Conservation (phyloP, 1,284 basidiomycete species). For the Crepidotus sp. region DNA sequence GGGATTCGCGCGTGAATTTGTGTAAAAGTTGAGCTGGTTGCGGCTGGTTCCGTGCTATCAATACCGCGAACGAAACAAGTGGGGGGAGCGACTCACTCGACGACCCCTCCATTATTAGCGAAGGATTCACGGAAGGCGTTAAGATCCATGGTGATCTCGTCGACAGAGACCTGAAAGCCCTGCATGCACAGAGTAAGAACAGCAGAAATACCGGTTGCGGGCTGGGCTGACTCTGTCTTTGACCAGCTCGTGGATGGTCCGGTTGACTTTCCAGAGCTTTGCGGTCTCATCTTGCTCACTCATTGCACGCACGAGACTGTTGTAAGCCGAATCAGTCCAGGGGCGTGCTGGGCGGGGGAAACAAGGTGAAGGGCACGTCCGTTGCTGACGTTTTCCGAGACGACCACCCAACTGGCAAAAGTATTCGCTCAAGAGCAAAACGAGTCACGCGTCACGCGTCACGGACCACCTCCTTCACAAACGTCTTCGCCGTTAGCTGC, state of each 20-base stretch:
- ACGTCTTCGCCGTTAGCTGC: too few relatives aligned
- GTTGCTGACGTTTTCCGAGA: neutral
- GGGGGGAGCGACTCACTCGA: constrained; percentile 46
- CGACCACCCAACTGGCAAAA: neutral
- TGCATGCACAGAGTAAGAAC: constrained; percentile 26
- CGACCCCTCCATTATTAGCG: constrained; percentile 49
- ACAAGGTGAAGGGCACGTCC: neutral
- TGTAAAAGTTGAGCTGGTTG: constrained; percentile 81
- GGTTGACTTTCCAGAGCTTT: constrained; percentile 91
- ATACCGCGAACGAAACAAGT: constrained; percentile 1
- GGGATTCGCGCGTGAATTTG: constrained; percentile 59
- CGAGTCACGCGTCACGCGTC: neutral
- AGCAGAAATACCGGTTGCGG: constrained; percentile 20
- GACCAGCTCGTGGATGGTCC: constrained; percentile 95
- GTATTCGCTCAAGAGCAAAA: neutral
- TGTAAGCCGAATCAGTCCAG: too few relatives aligned
- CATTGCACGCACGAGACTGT: too few relatives aligned
- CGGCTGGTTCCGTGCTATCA: constrained; percentile 45
- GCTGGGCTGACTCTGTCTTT: constrained; percentile 68
- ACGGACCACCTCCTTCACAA: too few relatives aligned
- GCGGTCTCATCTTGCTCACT: constrained; percentile 61
- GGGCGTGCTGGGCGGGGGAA: too few relatives aligned
- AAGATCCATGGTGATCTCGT: constrained; percentile 84
- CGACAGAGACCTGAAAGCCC: constrained; percentile 86
- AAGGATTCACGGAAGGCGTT: constrained; percentile 63